Evolutionary conservation across 2,329 filamentous ascomycete genomes (phyloP), one percentile per base, ranked within the genome.

Genomic region (Botrytis tulipae): DNA sequence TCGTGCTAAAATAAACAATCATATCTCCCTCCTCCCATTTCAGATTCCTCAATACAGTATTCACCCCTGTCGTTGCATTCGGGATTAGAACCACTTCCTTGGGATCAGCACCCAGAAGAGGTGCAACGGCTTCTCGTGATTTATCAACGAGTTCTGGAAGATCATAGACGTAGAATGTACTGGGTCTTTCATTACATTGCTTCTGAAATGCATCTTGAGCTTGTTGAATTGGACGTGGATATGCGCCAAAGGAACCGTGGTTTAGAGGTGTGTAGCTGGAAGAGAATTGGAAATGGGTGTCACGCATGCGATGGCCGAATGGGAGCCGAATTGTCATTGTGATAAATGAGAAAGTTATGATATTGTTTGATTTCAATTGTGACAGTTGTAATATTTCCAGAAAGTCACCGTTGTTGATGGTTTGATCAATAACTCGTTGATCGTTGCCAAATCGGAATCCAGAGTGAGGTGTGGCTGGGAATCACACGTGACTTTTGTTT

Each of bases 61-160:
- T 95, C 66, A 94, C 83, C 22, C 89, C 93, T 0, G 88, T 91
- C 0, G 93, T 96, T 5, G 94, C 93, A 80, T 97, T 97, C 73
- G 88, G 85, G 0, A 97, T 89, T 76, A 97, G 91, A 1, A 97
- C 94, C 48, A 93, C 84, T 18, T 90, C 89, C 25, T 91, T 86
- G 0, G 85, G 80, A 0, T 90, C 89, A 0, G 88, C 91, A 72
- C 92, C 87, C 74, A 97, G 84, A 25, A 93, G 80, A 32, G 83
- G 80, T 0, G 92, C 91, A 8, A 95, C 83, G 1, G 90, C 90
- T 46, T 82, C 82, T 9, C 93, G 90, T 9, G 87, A 87, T 75
- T 87, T 84, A 75, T 93, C 89, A 1, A 97, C 85, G 20, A 90
- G 84, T 1, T 82, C 78, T 0, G 90, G 87, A 74, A 90, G 90